phyloP scores from a whole-genome alignment of 1,139 yeast species.

The Pichia sp. region DNA sequence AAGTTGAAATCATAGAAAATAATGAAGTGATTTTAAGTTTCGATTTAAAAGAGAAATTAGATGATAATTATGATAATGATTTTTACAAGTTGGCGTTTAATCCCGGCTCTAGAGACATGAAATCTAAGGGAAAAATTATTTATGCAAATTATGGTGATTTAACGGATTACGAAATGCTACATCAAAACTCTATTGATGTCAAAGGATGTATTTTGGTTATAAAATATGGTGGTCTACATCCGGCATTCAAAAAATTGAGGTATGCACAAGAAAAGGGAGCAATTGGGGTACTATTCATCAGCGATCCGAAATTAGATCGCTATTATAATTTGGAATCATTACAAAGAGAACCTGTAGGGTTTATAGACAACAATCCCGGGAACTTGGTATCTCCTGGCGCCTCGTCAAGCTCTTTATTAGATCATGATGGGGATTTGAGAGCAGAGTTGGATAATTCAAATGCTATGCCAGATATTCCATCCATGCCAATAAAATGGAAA shows the following conservation, averaged over 20 bases:
- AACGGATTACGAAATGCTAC: conserved; percentile 45
- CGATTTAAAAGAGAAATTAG: conserved; percentile 21
- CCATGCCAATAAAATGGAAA: conserved; percentile 65
- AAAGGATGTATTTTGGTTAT: conserved; percentile 47
- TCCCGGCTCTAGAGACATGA: conserved; percentile 59
- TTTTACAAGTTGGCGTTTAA: conserved; percentile 42
- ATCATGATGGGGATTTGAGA: conserved; percentile 12
- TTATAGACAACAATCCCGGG: conserved; percentile 63
- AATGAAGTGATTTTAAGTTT: conserved; percentile 22
- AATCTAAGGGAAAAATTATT: conserved; percentile 41
- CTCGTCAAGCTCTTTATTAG: conserved; percentile 18
- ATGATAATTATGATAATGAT: conserved; percentile 9
- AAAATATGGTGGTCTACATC: conserved; percentile 33
- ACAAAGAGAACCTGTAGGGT: conserved; percentile 58
- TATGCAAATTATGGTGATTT: conserved; percentile 61
- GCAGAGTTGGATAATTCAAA: conserved; percentile 38
- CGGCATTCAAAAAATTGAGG: conserved; percentile 43
- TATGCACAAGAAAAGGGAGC: conserved; percentile 46
- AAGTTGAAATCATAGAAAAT: conserved; percentile 17
- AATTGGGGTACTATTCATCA: conserved; percentile 47
- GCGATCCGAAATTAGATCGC: conserved; percentile 29
- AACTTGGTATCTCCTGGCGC: conserved; percentile 72
- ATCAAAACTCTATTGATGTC: conserved; percentile 29
- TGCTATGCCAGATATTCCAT: conserved; percentile 62
- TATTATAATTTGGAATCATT: conserved; percentile 35